These are phyloP conservation scores for Curvularia verruculosa DNA, from an alignment of 2,329 filamentous ascomycete genomes.

Conservation along the genomic window DNA sequence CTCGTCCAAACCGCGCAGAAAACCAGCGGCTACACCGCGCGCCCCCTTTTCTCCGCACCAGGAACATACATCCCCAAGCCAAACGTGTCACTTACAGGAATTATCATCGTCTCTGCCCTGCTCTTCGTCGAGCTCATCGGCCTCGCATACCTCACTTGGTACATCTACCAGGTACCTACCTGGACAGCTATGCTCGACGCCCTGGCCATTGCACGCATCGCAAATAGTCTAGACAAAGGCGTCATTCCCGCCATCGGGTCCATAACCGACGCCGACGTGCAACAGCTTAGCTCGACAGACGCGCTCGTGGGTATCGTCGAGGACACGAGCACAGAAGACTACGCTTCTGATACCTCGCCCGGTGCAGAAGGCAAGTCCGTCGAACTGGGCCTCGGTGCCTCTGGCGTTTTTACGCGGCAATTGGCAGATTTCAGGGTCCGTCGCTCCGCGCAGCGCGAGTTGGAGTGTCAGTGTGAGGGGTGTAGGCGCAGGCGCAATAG, in stretches of 20 bases:
- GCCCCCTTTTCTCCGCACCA: not conserved
- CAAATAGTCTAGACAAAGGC: conserved; percentile 3
- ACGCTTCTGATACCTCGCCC: not conserved
- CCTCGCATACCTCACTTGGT: conserved; percentile 11
- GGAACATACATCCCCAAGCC: conserved; percentile 4
- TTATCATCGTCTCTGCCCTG: conserved; percentile 7
- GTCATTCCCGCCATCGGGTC: not conserved
- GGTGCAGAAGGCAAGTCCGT: not conserved
- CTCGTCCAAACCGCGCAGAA: conserved; percentile 9
- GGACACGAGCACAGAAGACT: not conserved
- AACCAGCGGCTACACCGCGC: conserved; percentile 8
- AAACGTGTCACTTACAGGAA: not conserved
- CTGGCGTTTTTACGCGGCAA: no score
- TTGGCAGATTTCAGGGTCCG: no score
- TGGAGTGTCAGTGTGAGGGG: no score
- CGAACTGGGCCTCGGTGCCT: not conserved
- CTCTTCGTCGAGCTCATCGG: conserved; percentile 11
- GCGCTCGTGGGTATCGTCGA: not conserved
- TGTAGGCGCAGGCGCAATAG: no score
- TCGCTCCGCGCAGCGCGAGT: no score
- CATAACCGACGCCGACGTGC: not conserved
- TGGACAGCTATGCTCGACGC: conserved; percentile 11
- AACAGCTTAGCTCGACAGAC: not conserved
- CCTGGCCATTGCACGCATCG: conserved; percentile 13
- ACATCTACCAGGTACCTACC: conserved; percentile 10